These are phyloP conservation scores for Litsea cubeba DNA, from an alignment of 164 flowering plant species.

Conservation along the genomic window DNA sequence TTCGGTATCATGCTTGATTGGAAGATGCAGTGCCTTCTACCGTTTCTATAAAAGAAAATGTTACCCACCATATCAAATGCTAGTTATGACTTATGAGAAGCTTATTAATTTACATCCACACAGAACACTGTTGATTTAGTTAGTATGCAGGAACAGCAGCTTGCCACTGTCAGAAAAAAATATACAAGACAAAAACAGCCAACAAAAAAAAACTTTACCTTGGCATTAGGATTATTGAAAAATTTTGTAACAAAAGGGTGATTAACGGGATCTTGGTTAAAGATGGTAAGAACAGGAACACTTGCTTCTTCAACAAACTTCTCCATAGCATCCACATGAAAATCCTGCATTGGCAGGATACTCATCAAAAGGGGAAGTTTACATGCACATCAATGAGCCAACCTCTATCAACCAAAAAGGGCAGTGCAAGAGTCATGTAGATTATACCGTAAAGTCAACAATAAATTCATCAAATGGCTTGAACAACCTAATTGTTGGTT, in stretches of 20 bases:
- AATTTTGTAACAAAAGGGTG: constrained; percentile 63
- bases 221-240: constrained; percentile 54
- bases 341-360: constrained; percentile 42
- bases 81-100: too few species aligned
- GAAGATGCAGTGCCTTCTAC: too few species aligned
- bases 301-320: constrained; percentile 71
- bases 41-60: too few species aligned
- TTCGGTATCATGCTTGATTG: too few species aligned
- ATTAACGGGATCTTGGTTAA: constrained; percentile 55
- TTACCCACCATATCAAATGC: too few species aligned
- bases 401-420: background rate
- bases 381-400: background rate
- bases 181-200: background rate
- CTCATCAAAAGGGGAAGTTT: background rate
- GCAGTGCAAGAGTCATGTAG: background rate
- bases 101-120: too few species aligned
- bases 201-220: constrained; percentile 36
- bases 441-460: constrained; percentile 67
- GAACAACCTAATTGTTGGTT: constrained; percentile 64
- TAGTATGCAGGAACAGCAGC: too few species aligned
- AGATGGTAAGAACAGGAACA: constrained; percentile 55
- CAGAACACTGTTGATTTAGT: background rate
- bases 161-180: background rate
- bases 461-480: constrained; percentile 93
- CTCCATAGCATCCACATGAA: constrained; percentile 54